A percentile compares a stretch with the other conserved stretches of the same genome.
Conservation (phyloP, 148 eudicot genomes). For the Beta vulgaris region DNA sequence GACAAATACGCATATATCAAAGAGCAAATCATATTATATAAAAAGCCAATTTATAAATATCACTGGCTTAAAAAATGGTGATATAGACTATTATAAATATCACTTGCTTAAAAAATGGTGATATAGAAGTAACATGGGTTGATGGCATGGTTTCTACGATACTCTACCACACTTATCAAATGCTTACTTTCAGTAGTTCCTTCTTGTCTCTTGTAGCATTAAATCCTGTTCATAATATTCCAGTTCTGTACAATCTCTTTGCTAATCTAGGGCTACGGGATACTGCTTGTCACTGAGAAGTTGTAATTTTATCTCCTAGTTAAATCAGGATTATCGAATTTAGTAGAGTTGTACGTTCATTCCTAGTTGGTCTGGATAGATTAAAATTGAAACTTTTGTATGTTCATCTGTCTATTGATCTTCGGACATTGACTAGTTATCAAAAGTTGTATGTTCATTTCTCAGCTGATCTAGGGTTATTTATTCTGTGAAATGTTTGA, state of each 20-base stretch:
- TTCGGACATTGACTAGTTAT: not conserved
- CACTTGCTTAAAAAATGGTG: constrained; percentile 88
- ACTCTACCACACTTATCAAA: constrained; percentile 24
- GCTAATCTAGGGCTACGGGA: too few species aligned
- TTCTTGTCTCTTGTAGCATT: too few species aligned
- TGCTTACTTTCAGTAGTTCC: not conserved
- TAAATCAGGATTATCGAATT: too few species aligned
- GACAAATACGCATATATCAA: too few species aligned
- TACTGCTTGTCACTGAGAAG: too few species aligned
- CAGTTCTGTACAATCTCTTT: too few species aligned
- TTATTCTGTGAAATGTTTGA: not conserved
- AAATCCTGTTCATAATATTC: too few species aligned
- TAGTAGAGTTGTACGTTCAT: constrained; percentile 6
- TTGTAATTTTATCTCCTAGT: too few species aligned
- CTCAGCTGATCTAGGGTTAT: not conserved
- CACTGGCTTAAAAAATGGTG: constrained; percentile 89
- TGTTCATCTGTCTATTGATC: not conserved
- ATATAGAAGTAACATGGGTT: constrained; percentile 98
- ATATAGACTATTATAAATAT: constrained; percentile 95
- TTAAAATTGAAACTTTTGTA: not conserved
- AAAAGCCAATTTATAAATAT: too few species aligned
- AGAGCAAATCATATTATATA: too few species aligned
- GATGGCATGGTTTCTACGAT: constrained; percentile 93
- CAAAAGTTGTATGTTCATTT: not conserved
- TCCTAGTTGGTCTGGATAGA: not conserved